Evolutionary conservation across 768 basidiomycete species (phyloP).

Genomic region (Collybiopsis luxurians): DNA sequence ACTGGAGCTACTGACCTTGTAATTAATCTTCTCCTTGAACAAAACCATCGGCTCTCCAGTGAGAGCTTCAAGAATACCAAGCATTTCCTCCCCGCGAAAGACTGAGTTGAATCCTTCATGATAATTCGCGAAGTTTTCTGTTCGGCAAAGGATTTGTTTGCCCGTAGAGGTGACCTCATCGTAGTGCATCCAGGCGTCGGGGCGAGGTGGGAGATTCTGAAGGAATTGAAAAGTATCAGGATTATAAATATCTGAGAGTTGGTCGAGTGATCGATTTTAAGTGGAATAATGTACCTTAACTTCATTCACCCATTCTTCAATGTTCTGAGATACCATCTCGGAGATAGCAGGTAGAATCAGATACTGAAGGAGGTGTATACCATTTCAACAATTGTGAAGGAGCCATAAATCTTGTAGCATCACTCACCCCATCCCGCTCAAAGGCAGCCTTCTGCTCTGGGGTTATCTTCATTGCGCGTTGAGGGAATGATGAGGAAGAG

Average conservation of each 20-base stretch:
- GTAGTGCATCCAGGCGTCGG: constrained; percentile 15
- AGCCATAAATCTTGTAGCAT: neutral
- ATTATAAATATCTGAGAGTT: neutral
- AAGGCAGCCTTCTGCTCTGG: neutral
- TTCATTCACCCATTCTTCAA: constrained; percentile 12
- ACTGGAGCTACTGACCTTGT: constrained; percentile 8
- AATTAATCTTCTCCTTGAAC: constrained; percentile 19
- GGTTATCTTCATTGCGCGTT: neutral
- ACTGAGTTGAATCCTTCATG: constrained; percentile 12
- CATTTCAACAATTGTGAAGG: neutral
- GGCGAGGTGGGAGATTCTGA: constrained; percentile 11
- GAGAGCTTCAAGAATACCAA: neutral
- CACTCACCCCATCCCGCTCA: neutral
- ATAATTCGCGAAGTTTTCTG: constrained; percentile 13
- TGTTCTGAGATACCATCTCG: neutral
- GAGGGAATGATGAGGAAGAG: neutral
- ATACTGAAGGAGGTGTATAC: constrained; percentile 6
- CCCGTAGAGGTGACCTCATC: constrained; percentile 10
- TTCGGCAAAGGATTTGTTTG: constrained; percentile 7
- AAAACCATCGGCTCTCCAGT: constrained; percentile 13
- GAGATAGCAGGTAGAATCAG: constrained; percentile 10
- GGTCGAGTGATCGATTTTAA: neutral
- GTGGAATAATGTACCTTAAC: constrained; percentile 6
- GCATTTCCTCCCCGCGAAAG: constrained; percentile 10
- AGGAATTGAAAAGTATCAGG: too few relatives aligned